Evolutionary conservation across 2,329 filamentous ascomycete species (phyloP), one percentile per base, ranked within the genome.

Genomic region (Daldinia sp.): DNA sequence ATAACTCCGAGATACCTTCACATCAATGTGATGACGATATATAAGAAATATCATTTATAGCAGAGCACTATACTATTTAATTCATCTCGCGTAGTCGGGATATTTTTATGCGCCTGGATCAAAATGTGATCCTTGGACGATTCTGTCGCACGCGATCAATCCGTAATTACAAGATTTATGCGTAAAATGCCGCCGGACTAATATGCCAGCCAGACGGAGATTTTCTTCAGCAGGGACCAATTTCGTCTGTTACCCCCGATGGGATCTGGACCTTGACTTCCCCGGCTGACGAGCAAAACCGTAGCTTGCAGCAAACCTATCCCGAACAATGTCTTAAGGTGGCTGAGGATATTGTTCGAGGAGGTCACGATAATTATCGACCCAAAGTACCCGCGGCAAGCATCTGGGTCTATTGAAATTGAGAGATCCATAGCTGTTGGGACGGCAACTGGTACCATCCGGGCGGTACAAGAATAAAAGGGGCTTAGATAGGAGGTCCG

Each of bases 1-100:
- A 42, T 62, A 69, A 53, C 59, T 71, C 68, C 68, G 67, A 62
- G 58, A 44, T 60, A 37, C 46, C 26, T 50, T 69, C 69, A 54
- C 57, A 60, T 60, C 39, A 55, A 30, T 65, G 60, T 65, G 66
- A 71, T 68, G 63, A 71, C 65, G 57, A 63, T 53, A 54, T 50
- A 61, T 18, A 48, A 20, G 56, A 51, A 26, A 42, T 28, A 28
- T 56, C 35, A 42, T 42, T 30, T 41, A 23, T 46, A 51, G 46
- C 44, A 62, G 46, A 53, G 60, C 37, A 37, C 33, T 54, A 51
- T 58, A 35, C 33, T 35, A 35, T 35, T 7, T 35, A 67, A 67
- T 74, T 77, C 75, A 76, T 75, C 73, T 77, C 75, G 75, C 74
- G 72, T 76, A 70, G 68, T 77, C 76, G 76, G 76, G 72, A 75